Evolutionary conservation across 352 stramenopile species (phyloP), one percentile per base, ranked within the genome.

Genomic region (Phytophthora parvispora): DNA sequence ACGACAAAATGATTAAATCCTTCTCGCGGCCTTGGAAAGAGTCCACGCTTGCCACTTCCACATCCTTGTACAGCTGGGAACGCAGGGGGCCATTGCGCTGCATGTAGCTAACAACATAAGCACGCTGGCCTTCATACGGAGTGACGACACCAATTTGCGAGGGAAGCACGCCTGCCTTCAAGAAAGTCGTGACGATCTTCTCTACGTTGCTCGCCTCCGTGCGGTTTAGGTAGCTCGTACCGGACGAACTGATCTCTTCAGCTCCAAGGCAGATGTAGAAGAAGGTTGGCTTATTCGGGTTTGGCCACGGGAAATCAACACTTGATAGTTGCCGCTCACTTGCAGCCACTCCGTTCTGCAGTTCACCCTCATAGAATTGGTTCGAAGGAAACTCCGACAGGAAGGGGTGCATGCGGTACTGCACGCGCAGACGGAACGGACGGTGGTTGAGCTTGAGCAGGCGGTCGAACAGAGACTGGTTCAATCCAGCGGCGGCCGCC

Each of bases 11-110:
- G 65, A 99, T 99, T 53, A 99, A 92, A 78, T 99, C 98, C 80
- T 99, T 99, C 73, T 99, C 98, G 36, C 98, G 96, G 13, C 98
- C 98, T 81, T 99, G 98, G 77, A 99, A 99, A 61, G 97, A 98
- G 87, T 99, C 98, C 6, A 99, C 98, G 61, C 89, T 99, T 16
- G 98, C 98, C 18, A 99, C 97, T 88, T 99, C 98, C 45, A 99
- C 98, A 10, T 99, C 92, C 79, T 99, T 98, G 78, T 99, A 99
- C 6, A 99, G 67, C 64, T 98, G 89, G 49, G 89, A 91, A 1
- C 93, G 91, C 78, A 99, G 91, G 6, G 94, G 69, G n/a, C 98
- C 98, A 40, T 98, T 97, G 58, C 95, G 88, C 62, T 98, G 89
- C 94, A 99, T 99, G 74, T 99, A 98, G 68, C 98, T 98, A 12